Conservation (phyloP, 495 filamentous ascomycete species). For the Aspergillus kassunensis region DNA sequence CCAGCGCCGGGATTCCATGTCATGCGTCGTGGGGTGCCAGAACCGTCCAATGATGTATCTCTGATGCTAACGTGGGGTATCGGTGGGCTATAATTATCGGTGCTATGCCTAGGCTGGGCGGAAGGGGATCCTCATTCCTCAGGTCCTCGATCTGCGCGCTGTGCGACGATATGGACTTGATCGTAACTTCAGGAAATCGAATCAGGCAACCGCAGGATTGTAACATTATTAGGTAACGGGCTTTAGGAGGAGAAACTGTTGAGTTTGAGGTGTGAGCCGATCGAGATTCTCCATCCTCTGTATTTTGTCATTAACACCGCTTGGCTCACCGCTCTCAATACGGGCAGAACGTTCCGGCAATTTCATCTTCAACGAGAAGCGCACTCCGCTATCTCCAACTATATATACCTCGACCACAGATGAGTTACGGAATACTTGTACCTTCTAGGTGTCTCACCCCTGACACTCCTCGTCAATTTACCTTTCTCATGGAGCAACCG, state of each 20-base stretch:
- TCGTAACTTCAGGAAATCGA: neutral
- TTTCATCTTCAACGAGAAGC: neutral
- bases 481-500: neutral
- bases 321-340: neutral
- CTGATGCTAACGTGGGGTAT: constrained; percentile 10
- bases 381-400: too few species aligned
- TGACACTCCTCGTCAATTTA: too few species aligned
- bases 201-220: neutral
- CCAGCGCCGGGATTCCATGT: constrained; percentile 1
- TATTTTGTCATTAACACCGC: neutral
- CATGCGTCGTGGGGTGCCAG: constrained; percentile 10
- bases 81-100: constrained; percentile 6
- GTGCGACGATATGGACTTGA: neutral
- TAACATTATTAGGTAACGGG: neutral
- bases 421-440: too few species aligned
- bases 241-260: neutral
- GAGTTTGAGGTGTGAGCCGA: neutral
- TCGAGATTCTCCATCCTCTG: neutral
- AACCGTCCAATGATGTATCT: constrained; percentile 2
- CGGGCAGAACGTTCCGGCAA: neutral
- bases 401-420: too few species aligned
- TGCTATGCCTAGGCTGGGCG: neutral
- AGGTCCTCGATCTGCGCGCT: neutral
- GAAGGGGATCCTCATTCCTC: neutral
- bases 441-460: too few species aligned